Base-by-base conservation (phyloP, 2,329 filamentous ascomycete species). In the Annulohypoxylon truncatum region DNA sequence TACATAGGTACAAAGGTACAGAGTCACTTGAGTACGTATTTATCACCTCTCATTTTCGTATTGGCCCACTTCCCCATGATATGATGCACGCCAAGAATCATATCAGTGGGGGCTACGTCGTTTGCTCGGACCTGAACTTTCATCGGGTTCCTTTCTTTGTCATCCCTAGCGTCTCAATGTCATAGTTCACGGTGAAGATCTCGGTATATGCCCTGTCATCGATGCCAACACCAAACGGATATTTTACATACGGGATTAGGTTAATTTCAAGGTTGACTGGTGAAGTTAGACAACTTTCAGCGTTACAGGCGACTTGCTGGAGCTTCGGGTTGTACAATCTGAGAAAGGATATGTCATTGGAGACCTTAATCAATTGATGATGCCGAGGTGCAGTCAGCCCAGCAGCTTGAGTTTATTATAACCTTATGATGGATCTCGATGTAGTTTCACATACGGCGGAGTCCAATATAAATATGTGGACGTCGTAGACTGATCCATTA, bases 81-180 rank as follows among this genome's bases (percentile, higher is more conserved):
- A 69, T 69, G 67, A 69, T 67, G 67, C 67, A 61, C 38, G 67
- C 67, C 67, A 67, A 69, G 67, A n/a, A 12, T 10, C 31, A 1
- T 26, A 47, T 38, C 10, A 58, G 22, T 22, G 63, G 67, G 18
- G 10, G 22, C 24, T 26, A 38, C 33, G 22, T 24, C 44, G 33
- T 48, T 47, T 38, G n/a, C 40, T 18, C 40, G 26, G 40, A 53
- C 15, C 13, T 26, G 13, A 40, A 51, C 26, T 40, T 40, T 42
- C 50, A 61, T 53, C 58, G 42, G 44, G 15, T 26, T 24, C 28
- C 18, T 53, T 35, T 33, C 48, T 22, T 33, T 22, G 20, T 52
- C 33, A 46, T 26, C 42, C 20, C 22, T 46, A 46, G 42, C 42
- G 42, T 46, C 10, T 10, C 9, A 42, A 42, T 10, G 54, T 66